phyloP scores from a whole-genome alignment of 176 grass and related monocot species.

The Avena eriantha region DNA sequence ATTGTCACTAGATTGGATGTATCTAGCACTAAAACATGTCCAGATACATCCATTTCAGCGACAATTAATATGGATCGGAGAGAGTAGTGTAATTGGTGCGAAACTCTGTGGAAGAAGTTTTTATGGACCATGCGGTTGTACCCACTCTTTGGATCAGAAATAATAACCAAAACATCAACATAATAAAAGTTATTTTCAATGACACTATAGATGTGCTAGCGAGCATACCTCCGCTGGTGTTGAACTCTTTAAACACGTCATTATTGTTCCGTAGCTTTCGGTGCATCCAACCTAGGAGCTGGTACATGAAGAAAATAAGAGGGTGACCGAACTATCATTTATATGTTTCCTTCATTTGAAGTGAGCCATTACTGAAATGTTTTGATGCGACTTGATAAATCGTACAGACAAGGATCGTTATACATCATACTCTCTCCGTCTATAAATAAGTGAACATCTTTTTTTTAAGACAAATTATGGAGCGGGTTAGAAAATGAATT shows the following conservation, averaged over 20 bases:
- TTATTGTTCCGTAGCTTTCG: conserved; percentile 75
- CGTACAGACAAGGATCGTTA: background rate
- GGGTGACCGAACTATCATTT: background rate
- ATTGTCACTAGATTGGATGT: too few species aligned
- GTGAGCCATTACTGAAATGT: background rate
- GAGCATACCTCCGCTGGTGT: conserved; percentile 49
- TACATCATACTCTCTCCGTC: background rate
- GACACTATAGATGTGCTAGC: too few species aligned
- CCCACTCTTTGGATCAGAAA: background rate
- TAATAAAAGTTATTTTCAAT: background rate
- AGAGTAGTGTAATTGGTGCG: background rate
- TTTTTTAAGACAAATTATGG: too few species aligned
- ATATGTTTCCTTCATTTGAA: background rate
- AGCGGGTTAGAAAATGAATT: too few species aligned
- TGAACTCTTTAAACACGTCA: conserved; percentile 78
- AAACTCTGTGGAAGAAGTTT: background rate
- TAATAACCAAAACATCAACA: background rate
- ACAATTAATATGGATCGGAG: too few species aligned
- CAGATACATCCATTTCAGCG: too few species aligned
- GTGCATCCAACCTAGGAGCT: conserved; percentile 99
- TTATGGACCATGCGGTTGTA: background rate
- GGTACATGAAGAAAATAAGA: conserved; percentile 25
- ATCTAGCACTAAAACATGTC: too few species aligned
- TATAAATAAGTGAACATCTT: too few species aligned
- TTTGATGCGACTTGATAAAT: background rate